phyloP scores from a whole-genome alignment of 768 basidiomycete species.

The Paxillus involutus region DNA sequence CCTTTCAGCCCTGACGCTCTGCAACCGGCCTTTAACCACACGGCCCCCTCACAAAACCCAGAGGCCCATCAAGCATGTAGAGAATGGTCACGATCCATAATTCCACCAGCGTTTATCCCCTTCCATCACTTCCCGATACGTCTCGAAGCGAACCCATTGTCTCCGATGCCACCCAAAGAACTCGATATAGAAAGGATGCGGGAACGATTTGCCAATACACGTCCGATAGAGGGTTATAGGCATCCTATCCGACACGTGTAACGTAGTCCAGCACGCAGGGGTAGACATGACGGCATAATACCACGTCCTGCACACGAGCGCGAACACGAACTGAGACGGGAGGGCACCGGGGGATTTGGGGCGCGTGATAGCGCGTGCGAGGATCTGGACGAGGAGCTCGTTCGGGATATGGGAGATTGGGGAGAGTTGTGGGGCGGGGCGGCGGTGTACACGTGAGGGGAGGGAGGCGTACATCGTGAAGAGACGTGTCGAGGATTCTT shows the following conservation, averaged over 20 bases:
- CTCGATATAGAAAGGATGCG: neutral
- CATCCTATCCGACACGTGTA: neutral
- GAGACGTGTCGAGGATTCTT: neutral
- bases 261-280: neutral
- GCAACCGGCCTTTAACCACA: no score
- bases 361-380: neutral
- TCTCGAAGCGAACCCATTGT: no score
- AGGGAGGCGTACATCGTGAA: conserved; percentile 1
- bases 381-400: conserved; percentile 1
- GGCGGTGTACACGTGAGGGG: neutral
- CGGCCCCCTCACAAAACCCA: no score
- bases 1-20: no score
- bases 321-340: neutral
- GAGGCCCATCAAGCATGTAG: no score
- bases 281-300: neutral
- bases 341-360: neutral
- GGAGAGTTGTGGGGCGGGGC: neutral
- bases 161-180: neutral
- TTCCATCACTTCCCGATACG: no score
- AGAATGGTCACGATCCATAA: no score
- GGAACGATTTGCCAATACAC: neutral
- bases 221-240: neutral
- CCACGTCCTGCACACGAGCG: conserved; percentile 4
- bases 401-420: conserved; percentile 3
- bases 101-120: no score